Base-by-base conservation (phyloP, 1,139 yeast genomes). In the Hemisphaericaspora lyxosophila region DNA sequence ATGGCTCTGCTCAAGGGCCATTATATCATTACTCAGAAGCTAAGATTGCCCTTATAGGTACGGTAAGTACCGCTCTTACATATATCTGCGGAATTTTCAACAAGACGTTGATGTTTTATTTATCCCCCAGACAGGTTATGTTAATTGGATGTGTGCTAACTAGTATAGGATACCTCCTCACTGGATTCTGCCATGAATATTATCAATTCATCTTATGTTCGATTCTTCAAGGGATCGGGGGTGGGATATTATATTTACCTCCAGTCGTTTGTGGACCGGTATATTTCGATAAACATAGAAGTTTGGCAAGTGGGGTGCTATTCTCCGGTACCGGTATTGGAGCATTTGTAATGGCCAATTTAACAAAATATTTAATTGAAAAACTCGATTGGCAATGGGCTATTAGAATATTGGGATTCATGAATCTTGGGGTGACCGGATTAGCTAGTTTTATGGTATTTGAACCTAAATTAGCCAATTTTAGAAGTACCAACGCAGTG, bases 271-370 rank as follows among this genome's bases (percentile, higher is more conserved):
- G 65, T 45, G 67, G 68, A 2, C 75, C 75, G 2, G 62, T 63
- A 5, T 69, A 55, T 42, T 70, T 62, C 45, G 53, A 53, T 24
- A 49, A 54, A 28, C 62, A 62, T 39, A 48, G 74, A 39, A 73
- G 69, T 6, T 55, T 64, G 37, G 75, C 75, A 1, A 57, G 67
- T 63, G 75, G 75, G 1, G 38, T 66, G 12, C 48, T 69, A 4
- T 67, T 69, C 40, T 52, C 70, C 8, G 75, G 75, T 2, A 60
- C 73, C 0, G 74, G 74, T 4, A 48, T 68, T 32, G 75, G 75
- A 4, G 74, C 70, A 2, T 51, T 70, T 31, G 59, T 57, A 0
- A 47, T 67, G 49, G 73, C 73, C 1, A 61, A 67, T 5, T 39
- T 67, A 5, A 52, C 65, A 1, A 47, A 67, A 23, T 50, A 41